phyloP scores from a whole-genome alignment of 768 basidiomycete species.

The Leccinum truebloodii region DNA sequence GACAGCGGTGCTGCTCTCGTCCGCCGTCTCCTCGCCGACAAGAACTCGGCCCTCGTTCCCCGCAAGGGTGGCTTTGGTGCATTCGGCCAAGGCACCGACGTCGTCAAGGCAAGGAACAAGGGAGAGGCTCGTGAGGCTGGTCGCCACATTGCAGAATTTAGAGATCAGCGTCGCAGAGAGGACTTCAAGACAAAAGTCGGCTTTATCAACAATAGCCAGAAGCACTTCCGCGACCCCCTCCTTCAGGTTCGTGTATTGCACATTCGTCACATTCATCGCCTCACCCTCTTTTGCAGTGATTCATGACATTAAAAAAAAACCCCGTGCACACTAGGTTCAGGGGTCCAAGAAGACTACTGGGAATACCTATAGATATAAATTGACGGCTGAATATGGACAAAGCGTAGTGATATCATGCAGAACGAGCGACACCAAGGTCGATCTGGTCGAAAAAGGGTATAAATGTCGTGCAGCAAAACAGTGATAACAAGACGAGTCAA shows the following conservation, averaged over 20 bases:
- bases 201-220: slow-evolving; percentile 82
- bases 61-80: slow-evolving; percentile 85
- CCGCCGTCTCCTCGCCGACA: slow-evolving; percentile 75
- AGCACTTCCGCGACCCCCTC: slow-evolving; percentile 80
- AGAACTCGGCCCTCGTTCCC: slow-evolving; percentile 83
- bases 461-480: slow-evolving; percentile 32
- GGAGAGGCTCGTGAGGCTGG: slow-evolving; percentile 95
- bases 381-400: slow-evolving; percentile 17
- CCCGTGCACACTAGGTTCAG: slow-evolving; percentile 1
- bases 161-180: slow-evolving; percentile 77
- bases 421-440: slow-evolving; percentile 40
- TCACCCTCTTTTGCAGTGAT: slow-evolving; percentile 18
- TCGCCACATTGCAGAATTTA: slow-evolving; percentile 79
- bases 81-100: slow-evolving; percentile 76
- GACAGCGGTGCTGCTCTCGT: slow-evolving; percentile 78
- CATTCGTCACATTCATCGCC: background rate
- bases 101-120: slow-evolving; percentile 88
- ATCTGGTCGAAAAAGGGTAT: slow-evolving; percentile 42
- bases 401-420: slow-evolving; percentile 27
- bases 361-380: slow-evolving; percentile 16
- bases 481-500: slow-evolving; percentile 27
- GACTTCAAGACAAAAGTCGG: slow-evolving; percentile 84
- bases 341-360: slow-evolving; percentile 18
- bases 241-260: slow-evolving; percentile 44
- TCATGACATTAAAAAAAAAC: slow-evolving; percentile 2